phyloP scores from a whole-genome alignment of 2,329 filamentous ascomycete genomes.

The Penicillium sp. region DNA sequence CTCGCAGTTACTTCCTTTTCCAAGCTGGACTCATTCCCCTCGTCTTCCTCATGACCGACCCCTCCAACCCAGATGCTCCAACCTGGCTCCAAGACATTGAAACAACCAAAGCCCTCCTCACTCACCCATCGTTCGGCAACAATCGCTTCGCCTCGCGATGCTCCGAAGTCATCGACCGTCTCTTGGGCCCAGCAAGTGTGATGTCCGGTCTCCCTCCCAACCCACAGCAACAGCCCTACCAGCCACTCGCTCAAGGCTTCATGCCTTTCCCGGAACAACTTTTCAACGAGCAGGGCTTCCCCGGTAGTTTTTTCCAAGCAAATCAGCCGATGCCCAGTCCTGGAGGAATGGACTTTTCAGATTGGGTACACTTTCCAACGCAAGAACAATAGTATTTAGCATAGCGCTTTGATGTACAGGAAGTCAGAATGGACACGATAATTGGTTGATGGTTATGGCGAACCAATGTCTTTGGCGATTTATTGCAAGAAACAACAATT shows the following conservation, averaged over 20 bases:
- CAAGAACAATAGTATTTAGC: constrained; percentile 17
- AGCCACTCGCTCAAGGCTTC: constrained; percentile 27
- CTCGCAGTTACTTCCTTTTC: constrained; percentile 44
- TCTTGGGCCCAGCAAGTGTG: constrained; percentile 30
- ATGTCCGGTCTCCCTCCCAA: constrained; percentile 10
- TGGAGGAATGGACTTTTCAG: constrained; percentile 39
- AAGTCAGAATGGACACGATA: constrained; percentile 3
- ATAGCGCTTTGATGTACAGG: not conserved
- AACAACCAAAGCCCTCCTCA: constrained; percentile 42
- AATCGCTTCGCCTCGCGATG: constrained; percentile 43
- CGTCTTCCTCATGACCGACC: constrained; percentile 45
- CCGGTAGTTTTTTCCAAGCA: constrained; percentile 34
- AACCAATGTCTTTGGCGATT: not conserved
- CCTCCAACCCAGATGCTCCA: constrained; percentile 36
- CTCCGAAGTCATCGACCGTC: constrained; percentile 40
- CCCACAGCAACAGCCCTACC: constrained; percentile 14
- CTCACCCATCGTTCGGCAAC: constrained; percentile 38
- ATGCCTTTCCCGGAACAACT: constrained; percentile 41
- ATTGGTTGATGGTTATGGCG: not conserved
- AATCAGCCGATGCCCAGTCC: constrained; percentile 31
- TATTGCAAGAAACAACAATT: too few relatives aligned
- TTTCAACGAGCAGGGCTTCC: constrained; percentile 37
- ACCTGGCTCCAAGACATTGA: constrained; percentile 43
- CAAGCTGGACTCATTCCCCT: constrained; percentile 47
- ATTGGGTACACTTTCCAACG: constrained; percentile 41